These are phyloP conservation scores for Diaporthe citriasiana DNA, from an alignment of 2,329 filamentous ascomycete species.

Conservation along the genomic window DNA sequence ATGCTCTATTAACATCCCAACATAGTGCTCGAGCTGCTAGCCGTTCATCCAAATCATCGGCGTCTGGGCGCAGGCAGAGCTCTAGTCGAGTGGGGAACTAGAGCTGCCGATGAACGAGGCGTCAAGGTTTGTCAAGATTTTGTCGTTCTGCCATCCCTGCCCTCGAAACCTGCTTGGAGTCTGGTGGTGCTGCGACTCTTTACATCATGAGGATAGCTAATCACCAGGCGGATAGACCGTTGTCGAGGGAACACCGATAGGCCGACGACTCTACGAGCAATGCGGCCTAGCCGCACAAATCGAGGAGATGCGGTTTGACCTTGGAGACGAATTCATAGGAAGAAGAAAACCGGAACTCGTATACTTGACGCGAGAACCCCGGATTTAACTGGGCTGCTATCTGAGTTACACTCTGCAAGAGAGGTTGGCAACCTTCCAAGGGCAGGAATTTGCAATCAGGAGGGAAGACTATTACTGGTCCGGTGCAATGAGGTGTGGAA, in stretches of 20 bases:
- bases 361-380: not conserved
- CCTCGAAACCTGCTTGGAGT: accelerated
- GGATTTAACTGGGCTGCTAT: not conserved
- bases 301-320: constrained; percentile 9
- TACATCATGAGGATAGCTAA: not conserved
- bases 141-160: too few relatives aligned
- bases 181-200: too few relatives aligned
- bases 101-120: not conserved
- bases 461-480: not conserved
- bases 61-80: constrained; percentile 8
- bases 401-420: not conserved
- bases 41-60: not conserved
- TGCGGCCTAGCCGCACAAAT: constrained; percentile 6
- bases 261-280: not conserved
- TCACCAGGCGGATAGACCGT: not conserved
- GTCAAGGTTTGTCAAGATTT: not conserved
- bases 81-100: constrained; percentile 16
- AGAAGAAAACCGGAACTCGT: not conserved
- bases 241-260: constrained; percentile 13
- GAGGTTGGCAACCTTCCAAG: not conserved
- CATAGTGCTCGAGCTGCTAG: constrained; percentile 12
- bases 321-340: not conserved
- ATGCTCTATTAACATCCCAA: not conserved
- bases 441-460: not conserved
- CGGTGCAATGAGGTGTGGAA: not conserved